Conservation (phyloP, 2,329 filamentous ascomycete genomes). For the Zasmidium cellare region DNA sequence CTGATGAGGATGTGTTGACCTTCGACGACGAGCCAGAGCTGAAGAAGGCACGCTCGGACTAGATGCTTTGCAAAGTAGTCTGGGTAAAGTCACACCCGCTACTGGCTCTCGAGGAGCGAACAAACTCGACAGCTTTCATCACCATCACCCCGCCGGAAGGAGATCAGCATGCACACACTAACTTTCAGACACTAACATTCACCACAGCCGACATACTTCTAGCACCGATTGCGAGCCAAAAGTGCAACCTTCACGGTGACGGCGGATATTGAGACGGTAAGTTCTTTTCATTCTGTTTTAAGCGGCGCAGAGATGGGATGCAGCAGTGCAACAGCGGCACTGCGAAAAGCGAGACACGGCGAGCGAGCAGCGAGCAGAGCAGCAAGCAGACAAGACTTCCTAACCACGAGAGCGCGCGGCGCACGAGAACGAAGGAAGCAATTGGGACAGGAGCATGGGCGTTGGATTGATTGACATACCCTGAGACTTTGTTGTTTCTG, state of each 20-base stretch:
- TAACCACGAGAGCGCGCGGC: too few species aligned
- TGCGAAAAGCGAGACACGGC: too few species aligned
- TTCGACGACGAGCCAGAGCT: conserved; percentile 26
- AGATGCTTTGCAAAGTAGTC: background rate
- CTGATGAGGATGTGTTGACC: conserved; percentile 24
- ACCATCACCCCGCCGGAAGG: background rate
- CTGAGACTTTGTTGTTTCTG: background rate
- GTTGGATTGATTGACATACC: background rate
- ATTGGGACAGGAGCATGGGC: background rate
- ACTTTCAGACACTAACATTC: background rate
- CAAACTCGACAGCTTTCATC: background rate
- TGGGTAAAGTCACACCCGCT: background rate
- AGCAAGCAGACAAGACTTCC: too few species aligned
- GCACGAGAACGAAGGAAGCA: background rate
- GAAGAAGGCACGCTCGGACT: conserved; percentile 26
- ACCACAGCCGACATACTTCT: too few species aligned
- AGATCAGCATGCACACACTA: background rate
- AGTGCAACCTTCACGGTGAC: too few species aligned
- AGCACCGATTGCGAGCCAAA: too few species aligned
- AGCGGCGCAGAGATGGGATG: too few species aligned
- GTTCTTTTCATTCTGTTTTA: too few species aligned
- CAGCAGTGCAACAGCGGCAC: too few species aligned
- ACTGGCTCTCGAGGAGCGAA: background rate
- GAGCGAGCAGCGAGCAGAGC: too few species aligned
- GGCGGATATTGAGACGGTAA: too few species aligned